Evolutionary conservation across 768 basidiomycete genomes (phyloP).

Genomic region (Lentinula guzmanii): DNA sequence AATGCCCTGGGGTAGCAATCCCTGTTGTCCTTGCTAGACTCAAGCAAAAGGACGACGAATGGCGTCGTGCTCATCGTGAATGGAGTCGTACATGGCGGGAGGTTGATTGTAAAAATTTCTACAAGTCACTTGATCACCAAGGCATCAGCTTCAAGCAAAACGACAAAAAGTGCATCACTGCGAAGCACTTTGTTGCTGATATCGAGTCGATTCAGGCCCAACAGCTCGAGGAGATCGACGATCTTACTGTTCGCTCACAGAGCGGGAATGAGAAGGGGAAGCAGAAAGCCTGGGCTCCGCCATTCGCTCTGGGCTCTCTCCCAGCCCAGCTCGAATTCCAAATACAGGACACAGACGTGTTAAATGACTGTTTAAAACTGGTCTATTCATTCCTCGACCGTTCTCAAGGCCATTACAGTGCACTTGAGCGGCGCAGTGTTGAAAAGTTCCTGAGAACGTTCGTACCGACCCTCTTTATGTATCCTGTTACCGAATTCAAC

Average conservation of each 20-base stretch:
- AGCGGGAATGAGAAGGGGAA: constrained; percentile 22
- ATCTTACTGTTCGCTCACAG: constrained; percentile 6
- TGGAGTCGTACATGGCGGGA: constrained; percentile 98
- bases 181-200: constrained; percentile 76
- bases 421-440: constrained; percentile 72
- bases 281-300: constrained; percentile 22
- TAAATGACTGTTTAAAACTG: constrained; percentile 88
- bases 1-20: constrained; percentile 83
- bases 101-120: constrained; percentile 95
- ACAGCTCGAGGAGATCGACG: constrained; percentile 37
- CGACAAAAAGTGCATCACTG: constrained; percentile 89
- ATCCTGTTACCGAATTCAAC: constrained; percentile 61
- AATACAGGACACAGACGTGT: constrained; percentile 70
- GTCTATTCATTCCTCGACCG: constrained; percentile 89
- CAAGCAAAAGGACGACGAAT: constrained; percentile 94
- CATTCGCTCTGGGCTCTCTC: constrained; percentile 40
- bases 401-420: constrained; percentile 67
- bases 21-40: constrained; percentile 87
- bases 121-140: constrained; percentile 96
- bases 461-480: constrained; percentile 76
- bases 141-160: constrained; percentile 91
- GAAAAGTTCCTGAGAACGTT: constrained; percentile 84
- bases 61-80: constrained; percentile 89
- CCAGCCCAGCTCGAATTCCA: constrained; percentile 75
- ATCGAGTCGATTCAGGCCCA: constrained; percentile 64